Evolutionary conservation across 148 eudicot genomes (phyloP).

Genomic region (Diospyros kaki): DNA sequence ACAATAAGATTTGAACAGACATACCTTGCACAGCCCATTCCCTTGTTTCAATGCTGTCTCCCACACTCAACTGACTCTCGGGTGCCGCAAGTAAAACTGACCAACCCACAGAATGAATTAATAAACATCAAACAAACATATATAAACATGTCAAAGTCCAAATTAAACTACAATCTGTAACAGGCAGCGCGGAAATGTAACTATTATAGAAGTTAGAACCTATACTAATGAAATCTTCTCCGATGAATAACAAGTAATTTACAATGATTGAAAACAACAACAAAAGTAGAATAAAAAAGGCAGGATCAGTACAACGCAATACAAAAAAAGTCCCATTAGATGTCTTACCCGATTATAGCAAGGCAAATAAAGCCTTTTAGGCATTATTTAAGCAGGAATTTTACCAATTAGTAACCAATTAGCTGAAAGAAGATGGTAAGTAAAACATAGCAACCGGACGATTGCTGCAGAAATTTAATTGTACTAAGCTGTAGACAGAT

Average conservation of each 20-base stretch:
- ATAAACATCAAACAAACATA: not conserved
- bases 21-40: constrained; percentile 97
- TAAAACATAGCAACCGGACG: not conserved
- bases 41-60: constrained; percentile 57
- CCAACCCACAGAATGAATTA: constrained; percentile 10
- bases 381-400: not conserved
- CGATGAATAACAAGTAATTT: not conserved
- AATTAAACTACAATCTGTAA: not conserved
- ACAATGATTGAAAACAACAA: not conserved
- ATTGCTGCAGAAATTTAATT: not conserved
- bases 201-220: not conserved
- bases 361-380: too few relatives aligned
- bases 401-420: too few relatives aligned
- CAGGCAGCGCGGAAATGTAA: not conserved
- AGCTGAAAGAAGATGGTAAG: too few relatives aligned
- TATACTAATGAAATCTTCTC: not conserved
- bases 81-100: constrained; percentile 59
- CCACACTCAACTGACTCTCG: constrained; percentile 50
- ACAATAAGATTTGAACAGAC: not conserved
- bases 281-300: not conserved
- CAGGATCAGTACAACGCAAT: not conserved
- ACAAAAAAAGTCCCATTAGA: not conserved
- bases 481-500: not conserved
- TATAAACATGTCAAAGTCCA: not conserved
- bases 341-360: too few relatives aligned